Conservation (phyloP, 2,329 filamentous ascomycete genomes). For the Celoporthe dispersa region DNA sequence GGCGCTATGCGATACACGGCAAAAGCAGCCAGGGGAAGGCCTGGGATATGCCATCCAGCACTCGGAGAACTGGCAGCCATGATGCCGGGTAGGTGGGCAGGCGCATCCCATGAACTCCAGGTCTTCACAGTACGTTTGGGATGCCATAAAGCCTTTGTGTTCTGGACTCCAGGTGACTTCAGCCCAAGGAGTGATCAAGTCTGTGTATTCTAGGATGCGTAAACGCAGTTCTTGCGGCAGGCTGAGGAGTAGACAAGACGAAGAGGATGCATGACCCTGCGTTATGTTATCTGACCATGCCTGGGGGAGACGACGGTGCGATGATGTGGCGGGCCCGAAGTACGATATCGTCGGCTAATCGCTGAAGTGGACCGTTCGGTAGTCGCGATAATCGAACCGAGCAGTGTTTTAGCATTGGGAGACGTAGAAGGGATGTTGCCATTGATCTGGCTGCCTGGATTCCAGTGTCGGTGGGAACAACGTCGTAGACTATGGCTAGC, state of each 20-base stretch:
- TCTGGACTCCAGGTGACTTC: conserved; percentile 29
- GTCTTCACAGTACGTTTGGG: not conserved
- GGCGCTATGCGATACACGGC: conserved; percentile 21
- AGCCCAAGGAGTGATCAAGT: conserved; percentile 29
- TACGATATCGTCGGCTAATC: conserved; percentile 24
- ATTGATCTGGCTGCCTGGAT: conserved; percentile 11
- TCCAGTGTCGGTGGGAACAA: not conserved
- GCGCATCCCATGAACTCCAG: not conserved
- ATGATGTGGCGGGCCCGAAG: conserved; percentile 16
- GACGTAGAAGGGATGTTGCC: conserved; percentile 14
- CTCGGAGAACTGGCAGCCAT: conserved; percentile 19
- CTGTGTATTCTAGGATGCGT: conserved; percentile 27
- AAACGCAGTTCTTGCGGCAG: conserved; percentile 30
- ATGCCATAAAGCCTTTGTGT: conserved; percentile 4
- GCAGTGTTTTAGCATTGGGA: conserved; percentile 25
- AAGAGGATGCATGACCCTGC: not conserved
- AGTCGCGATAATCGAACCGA: conserved; percentile 24
- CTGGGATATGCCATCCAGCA: not conserved
- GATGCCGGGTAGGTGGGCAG: conserved; percentile 11
- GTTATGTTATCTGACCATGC: not conserved
- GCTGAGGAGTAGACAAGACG: not conserved
- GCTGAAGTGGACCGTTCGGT: conserved; percentile 19
- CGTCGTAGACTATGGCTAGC: conserved; percentile 27
- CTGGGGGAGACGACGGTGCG: not conserved
- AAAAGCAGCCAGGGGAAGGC: conserved; percentile 27